These are phyloP conservation scores for Fusarium euwallaceae DNA, from an alignment of 2,329 filamentous ascomycete genomes.

Conservation along the genomic window DNA sequence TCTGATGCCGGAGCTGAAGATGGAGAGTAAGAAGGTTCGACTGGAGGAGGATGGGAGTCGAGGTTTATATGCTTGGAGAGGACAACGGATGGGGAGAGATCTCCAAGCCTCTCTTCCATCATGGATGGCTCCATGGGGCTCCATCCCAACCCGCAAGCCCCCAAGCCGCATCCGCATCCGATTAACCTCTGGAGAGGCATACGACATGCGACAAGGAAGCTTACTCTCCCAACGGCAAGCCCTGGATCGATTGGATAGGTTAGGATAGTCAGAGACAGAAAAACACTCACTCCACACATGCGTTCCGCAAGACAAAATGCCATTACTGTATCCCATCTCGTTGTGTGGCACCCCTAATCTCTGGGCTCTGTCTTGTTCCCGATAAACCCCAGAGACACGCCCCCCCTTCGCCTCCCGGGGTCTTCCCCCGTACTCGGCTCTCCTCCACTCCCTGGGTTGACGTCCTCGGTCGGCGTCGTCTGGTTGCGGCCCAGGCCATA, in stretches of 20 bases:
- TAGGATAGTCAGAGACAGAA: slow-evolving; percentile 19
- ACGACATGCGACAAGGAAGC: slow-evolving; percentile 22
- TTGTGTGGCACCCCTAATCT: slow-evolving; percentile 41
- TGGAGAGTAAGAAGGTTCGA: background rate
- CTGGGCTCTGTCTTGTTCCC: slow-evolving; percentile 31
- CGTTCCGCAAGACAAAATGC: slow-evolving; percentile 17
- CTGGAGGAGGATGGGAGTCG: slow-evolving; percentile 23
- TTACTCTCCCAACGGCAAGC: slow-evolving; percentile 13
- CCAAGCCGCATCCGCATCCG: slow-evolving; percentile 17
- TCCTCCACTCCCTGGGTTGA: background rate
- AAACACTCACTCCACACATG: slow-evolving; percentile 36
- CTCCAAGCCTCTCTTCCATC: slow-evolving; percentile 21
- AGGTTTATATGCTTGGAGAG: slow-evolving; percentile 39
- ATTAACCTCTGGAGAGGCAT: slow-evolving; percentile 18
- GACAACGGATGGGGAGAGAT: slow-evolving; percentile 23
- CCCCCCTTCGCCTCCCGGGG: slow-evolving; percentile 18
- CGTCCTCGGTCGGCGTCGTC: slow-evolving; percentile 5
- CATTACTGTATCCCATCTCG: slow-evolving; percentile 41
- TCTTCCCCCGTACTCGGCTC: slow-evolving; percentile 5
- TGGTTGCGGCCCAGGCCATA: slow-evolving; percentile 10
- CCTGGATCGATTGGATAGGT: background rate
- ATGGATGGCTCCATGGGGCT: slow-evolving; percentile 13
- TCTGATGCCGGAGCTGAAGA: slow-evolving; percentile 1
- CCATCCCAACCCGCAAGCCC: slow-evolving; percentile 10
- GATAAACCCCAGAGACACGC: slow-evolving; percentile 38